A percentile compares a stretch with the other conserved stretches of the same genome.
These are phyloP conservation scores for Trichoderma virens DNA, from an alignment of 495 filamentous ascomycete genomes.

Conservation along the genomic window DNA sequence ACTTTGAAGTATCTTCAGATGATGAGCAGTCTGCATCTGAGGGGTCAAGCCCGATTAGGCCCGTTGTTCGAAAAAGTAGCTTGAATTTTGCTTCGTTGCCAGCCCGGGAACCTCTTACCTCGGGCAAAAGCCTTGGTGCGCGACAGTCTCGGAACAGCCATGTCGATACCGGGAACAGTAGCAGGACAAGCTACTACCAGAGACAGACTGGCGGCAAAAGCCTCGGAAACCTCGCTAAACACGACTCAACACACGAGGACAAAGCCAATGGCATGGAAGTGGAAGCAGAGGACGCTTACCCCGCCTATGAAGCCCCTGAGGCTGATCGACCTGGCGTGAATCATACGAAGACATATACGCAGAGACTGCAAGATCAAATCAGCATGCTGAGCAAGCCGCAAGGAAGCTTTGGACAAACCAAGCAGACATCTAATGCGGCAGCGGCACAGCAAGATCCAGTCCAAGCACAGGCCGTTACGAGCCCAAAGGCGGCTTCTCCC, in stretches of 20 bases:
- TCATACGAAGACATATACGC: slow-evolving; percentile 86
- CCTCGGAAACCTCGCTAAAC: slow-evolving; percentile 33
- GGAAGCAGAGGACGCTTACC: slow-evolving; percentile 38
- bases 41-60: slow-evolving; percentile 40
- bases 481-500: slow-evolving; percentile 21
- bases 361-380: slow-evolving; percentile 85
- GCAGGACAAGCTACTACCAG: slow-evolving; percentile 57
- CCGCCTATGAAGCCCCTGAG: slow-evolving; percentile 26
- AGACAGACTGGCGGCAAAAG: slow-evolving; percentile 55
- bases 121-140: slow-evolving; percentile 70
- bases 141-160: slow-evolving; percentile 72
- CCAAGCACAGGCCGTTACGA: slow-evolving; percentile 47
- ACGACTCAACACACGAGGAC: slow-evolving; percentile 39
- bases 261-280: slow-evolving; percentile 48
- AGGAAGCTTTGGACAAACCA: slow-evolving; percentile 51
- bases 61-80: slow-evolving; percentile 78
- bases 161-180: slow-evolving; percentile 47
- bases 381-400: slow-evolving; percentile 83
- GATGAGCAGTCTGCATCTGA: slow-evolving; percentile 43
- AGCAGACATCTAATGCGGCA: slow-evolving; percentile 53
- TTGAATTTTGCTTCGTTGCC: slow-evolving; percentile 88
- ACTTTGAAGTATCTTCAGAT: slow-evolving; percentile 41
- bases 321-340: slow-evolving; percentile 28
- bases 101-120: slow-evolving; percentile 75
- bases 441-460: slow-evolving; percentile 21